Conservation (phyloP, 176 grass and related monocot genomes). For the Urochloa ruziziensis region DNA sequence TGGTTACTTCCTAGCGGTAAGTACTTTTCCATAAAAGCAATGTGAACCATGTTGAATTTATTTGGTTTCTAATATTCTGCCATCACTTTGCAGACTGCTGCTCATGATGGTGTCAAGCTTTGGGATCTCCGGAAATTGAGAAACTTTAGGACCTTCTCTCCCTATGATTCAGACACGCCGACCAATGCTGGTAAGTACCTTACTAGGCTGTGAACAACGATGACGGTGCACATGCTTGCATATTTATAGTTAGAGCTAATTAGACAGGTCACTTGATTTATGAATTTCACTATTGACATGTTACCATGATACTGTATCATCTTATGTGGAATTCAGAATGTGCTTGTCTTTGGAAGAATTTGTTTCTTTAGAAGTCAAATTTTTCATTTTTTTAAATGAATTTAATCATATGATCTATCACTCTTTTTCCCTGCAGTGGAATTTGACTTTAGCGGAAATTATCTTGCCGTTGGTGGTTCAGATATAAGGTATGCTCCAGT, state of each 20-base stretch:
- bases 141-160: constrained; percentile 95
- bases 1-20: constrained; percentile 99
- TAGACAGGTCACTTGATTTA: not conserved
- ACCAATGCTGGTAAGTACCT: constrained; percentile 80
- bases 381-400: not conserved
- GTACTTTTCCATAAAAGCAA: constrained; percentile 20
- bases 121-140: constrained; percentile 99
- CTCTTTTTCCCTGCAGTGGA: constrained; percentile 67
- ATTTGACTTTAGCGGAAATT: constrained; percentile 93
- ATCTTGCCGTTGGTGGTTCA: constrained; percentile 91
- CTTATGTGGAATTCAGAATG: not conserved
- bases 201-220: constrained; percentile 2
- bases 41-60: not conserved
- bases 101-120: constrained; percentile 96
- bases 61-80: constrained; percentile 34
- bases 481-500: constrained; percentile 64
- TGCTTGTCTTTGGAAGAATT: not conserved
- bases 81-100: constrained; percentile 65
- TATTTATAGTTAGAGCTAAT: not conserved
- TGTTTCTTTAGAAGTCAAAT: not conserved
- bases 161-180: constrained; percentile 81
- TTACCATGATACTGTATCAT: not conserved
- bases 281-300: not conserved
- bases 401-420: not conserved
- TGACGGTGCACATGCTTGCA: not conserved